Percentiles rank a stretch among this genome's conserved stretches.
Conservation (phyloP, 371 early-diverging fungal genomes). For the Lichtheimia ornata region DNA sequence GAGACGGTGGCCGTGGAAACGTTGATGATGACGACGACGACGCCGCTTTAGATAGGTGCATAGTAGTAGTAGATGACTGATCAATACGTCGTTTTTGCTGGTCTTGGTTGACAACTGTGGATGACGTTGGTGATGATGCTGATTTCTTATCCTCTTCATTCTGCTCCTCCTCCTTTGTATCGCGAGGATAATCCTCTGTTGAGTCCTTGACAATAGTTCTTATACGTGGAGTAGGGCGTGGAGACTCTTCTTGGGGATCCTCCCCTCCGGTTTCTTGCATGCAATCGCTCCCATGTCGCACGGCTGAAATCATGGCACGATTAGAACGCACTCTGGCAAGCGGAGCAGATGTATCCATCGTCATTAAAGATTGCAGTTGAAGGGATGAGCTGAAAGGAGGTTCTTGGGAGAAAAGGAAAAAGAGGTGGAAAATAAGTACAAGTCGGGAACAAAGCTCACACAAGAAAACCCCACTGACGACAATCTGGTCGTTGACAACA, state of each 20-base stretch:
- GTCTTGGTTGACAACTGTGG: neutral
- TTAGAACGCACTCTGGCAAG: conserved; percentile 11
- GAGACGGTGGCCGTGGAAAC: no score
- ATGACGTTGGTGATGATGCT: neutral
- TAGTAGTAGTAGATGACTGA: no score
- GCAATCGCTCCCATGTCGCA: conserved; percentile 4
- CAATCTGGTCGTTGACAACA: neutral
- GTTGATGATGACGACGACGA: no score
- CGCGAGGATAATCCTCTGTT: no score
- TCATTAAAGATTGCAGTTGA: neutral
- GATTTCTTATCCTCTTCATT: no score
- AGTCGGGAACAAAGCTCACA: conserved; percentile 5
- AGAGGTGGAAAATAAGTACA: conserved; percentile 7
- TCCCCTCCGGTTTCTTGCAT: neutral
- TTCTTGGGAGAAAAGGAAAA: neutral
- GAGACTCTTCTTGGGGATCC: neutral
- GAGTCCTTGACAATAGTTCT: no score
- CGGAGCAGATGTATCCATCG: conserved; percentile 19
- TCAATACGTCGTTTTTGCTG: no score
- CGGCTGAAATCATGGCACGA: conserved; percentile 8
- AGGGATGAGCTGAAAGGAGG: neutral
- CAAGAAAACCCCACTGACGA: conserved; percentile 11
- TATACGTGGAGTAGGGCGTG: neutral
- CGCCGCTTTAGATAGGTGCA: no score
- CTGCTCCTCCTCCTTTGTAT: no score